A percentile compares a stretch with the other conserved stretches of the same genome.
phyloP scores from a whole-genome alignment of 108 stramenopile genomes.

The Skeletonema grethae region DNA sequence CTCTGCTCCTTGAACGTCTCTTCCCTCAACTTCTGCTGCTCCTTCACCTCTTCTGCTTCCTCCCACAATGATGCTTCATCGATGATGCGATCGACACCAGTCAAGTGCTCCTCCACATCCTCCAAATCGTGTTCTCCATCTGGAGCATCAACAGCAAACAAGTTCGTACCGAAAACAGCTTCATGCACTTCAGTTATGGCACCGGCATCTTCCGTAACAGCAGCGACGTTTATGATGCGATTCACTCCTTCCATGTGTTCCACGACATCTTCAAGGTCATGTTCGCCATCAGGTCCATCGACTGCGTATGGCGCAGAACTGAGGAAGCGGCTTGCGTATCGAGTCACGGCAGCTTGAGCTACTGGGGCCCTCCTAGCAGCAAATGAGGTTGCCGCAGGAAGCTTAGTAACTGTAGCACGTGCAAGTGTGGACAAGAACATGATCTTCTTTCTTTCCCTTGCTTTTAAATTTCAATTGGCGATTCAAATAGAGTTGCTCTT shows the following conservation, averaged over 20 bases:
- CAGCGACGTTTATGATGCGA: constrained; percentile 7
- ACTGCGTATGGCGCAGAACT: constrained; percentile 14
- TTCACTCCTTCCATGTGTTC: constrained; percentile 11
- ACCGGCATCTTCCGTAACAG: constrained; percentile 11
- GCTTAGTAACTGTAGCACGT: neutral
- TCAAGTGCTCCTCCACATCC: constrained; percentile 42
- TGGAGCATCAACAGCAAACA: constrained; percentile 44
- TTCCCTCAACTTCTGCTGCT: constrained; percentile 33
- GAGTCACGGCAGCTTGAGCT: constrained; percentile 7
- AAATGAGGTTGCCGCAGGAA: neutral
- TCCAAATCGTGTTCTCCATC: constrained; percentile 51
- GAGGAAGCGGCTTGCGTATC: constrained; percentile 7
- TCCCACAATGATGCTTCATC: constrained; percentile 29
- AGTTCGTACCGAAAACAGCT: constrained; percentile 22
- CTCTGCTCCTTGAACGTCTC: constrained; percentile 20
- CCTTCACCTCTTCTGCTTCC: constrained; percentile 26
- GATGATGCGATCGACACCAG: constrained; percentile 27
- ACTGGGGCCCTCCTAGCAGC: neutral
- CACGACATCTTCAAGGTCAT: constrained; percentile 14
- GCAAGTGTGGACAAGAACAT: constrained; percentile 6
- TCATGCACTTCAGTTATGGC: constrained; percentile 32
- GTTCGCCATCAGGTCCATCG: constrained; percentile 18
- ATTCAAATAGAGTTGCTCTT: too few relatives aligned
- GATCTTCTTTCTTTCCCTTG: neutral
- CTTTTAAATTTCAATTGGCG: too few relatives aligned